Evolutionary conservation across 1,284 basidiomycete genomes (phyloP), one percentile per base, ranked within the genome.

Genomic region (Leucoagaricus sp.): DNA sequence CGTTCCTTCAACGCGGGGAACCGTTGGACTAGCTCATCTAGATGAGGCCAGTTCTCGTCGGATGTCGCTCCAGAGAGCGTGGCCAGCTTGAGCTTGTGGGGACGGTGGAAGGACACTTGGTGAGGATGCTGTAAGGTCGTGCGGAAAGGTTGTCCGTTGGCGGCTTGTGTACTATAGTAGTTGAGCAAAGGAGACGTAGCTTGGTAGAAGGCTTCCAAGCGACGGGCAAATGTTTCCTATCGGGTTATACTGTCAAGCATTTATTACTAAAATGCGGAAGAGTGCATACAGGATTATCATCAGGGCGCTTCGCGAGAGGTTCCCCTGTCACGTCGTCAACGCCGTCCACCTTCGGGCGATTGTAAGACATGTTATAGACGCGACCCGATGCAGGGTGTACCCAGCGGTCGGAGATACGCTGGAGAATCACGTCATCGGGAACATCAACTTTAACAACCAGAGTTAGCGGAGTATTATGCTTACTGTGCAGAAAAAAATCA

Each of bases 241-340:
- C 44, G 45, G 28, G 50, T 48, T 58, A 45, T 49, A 49, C 57
- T 49, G 40, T 31, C 15, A 49, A 48, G 55, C 26, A n/a, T 41
- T 19, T 15, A 5, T 23, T 2, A 21, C 7, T 21, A 41, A 19
- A 53, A 25, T 41, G n/a, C 42, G 31, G 17, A 17, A 54, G 28
- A 55, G 31, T 33, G 80, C 89, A 60, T 68, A 94, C 93, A 10
- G 94, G 89, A 65, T 93, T 93, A 71, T 99, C 96, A 69, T 99
- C 96, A 23, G 94, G 89, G 40, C 97, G 82, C 70, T 93, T 93
- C 23, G 80, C 87, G 21, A 99, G 80, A 4, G 90, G 85, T 70
- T 99, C 95, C 25, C 95, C 96, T 0, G 96, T 98, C 58, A 89
- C 76, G 69, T 99, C 96, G 76, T 98, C 97, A 58, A 83, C 80